These are phyloP conservation scores for Aspergillus wentii DNA, from an alignment of 495 filamentous ascomycete genomes.

Conservation along the genomic window DNA sequence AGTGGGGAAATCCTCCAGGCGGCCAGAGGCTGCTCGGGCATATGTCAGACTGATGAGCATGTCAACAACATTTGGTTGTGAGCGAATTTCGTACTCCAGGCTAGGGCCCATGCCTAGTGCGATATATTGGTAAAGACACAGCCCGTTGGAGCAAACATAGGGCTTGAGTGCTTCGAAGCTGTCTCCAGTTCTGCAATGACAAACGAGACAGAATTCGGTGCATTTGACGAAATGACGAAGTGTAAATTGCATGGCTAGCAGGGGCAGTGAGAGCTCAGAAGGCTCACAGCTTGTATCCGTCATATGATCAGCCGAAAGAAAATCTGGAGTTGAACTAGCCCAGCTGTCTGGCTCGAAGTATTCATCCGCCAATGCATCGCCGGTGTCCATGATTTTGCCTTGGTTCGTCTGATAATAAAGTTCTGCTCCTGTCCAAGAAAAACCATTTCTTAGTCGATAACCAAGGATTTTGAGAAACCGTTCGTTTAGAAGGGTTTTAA, in stretches of 20 bases:
- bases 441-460: constrained; percentile 45
- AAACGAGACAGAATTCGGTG: constrained; percentile 84
- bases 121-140: constrained; percentile 93
- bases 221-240: constrained; percentile 77
- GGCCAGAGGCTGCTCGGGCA: constrained; percentile 38
- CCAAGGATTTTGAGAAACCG: constrained; percentile 61
- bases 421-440: constrained; percentile 73
- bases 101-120: constrained; percentile 79
- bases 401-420: constrained; percentile 44
- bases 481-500: constrained; percentile 65
- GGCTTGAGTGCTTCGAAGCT: constrained; percentile 85
- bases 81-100: constrained; percentile 77
- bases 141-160: constrained; percentile 74
- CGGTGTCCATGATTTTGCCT: constrained; percentile 14
- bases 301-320: constrained; percentile 51
- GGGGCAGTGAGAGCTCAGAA: constrained; percentile 53
- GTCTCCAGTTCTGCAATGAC: constrained; percentile 65
- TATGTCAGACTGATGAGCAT: constrained; percentile 82
- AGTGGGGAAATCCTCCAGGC: constrained; percentile 58
- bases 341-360: constrained; percentile 20
- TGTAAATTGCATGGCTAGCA: constrained; percentile 75
- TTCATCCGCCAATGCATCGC: constrained; percentile 5
- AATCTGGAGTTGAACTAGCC: constrained; percentile 15
- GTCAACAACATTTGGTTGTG: constrained; percentile 81
- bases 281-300: constrained; percentile 8